phyloP scores from a whole-genome alignment of 495 filamentous ascomycete genomes.

The Penicillium paradoxum region DNA sequence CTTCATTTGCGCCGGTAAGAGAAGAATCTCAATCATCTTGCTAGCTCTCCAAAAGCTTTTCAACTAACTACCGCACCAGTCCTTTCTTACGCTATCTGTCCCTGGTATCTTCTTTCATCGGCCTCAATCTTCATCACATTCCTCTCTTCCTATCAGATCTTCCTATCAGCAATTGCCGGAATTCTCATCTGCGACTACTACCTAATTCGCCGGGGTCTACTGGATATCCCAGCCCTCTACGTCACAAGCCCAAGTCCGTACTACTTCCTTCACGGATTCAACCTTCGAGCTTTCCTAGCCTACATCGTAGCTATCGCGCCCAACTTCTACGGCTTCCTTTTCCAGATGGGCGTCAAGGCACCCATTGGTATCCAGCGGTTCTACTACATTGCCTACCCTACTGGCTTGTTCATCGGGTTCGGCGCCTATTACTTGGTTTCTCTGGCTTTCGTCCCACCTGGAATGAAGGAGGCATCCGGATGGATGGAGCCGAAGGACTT shows the following conservation, averaged over 20 bases:
- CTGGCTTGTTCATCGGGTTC: constrained; percentile 27
- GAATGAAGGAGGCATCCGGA: constrained; percentile 16
- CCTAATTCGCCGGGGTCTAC: constrained; percentile 24
- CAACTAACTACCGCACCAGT: constrained; percentile 4
- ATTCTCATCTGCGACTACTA: constrained; percentile 32
- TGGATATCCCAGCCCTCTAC: constrained; percentile 27
- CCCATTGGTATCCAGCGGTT: constrained; percentile 25
- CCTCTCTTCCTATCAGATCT: constrained; percentile 32
- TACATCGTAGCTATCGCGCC: constrained; percentile 28
- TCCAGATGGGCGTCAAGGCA: constrained; percentile 34
- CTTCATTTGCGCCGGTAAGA: constrained; percentile 23
- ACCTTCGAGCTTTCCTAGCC: constrained; percentile 19
- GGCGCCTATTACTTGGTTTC: constrained; percentile 19
- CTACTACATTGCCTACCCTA: constrained; percentile 34
- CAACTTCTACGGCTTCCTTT: constrained; percentile 35
- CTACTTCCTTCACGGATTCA: constrained; percentile 22
- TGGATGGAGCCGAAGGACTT: constrained; percentile 36
- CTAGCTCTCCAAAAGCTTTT: not conserved
- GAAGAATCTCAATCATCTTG: not conserved
- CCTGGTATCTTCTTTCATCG: constrained; percentile 30
- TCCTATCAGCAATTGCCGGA: constrained; percentile 30
- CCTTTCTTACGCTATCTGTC: constrained; percentile 29
- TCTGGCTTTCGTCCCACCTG: constrained; percentile 11
- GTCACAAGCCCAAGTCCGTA: constrained; percentile 16
- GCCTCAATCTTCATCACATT: constrained; percentile 31